Conservation (phyloP, 1,284 basidiomycete genomes). For the Wallemia mellicola region DNA sequence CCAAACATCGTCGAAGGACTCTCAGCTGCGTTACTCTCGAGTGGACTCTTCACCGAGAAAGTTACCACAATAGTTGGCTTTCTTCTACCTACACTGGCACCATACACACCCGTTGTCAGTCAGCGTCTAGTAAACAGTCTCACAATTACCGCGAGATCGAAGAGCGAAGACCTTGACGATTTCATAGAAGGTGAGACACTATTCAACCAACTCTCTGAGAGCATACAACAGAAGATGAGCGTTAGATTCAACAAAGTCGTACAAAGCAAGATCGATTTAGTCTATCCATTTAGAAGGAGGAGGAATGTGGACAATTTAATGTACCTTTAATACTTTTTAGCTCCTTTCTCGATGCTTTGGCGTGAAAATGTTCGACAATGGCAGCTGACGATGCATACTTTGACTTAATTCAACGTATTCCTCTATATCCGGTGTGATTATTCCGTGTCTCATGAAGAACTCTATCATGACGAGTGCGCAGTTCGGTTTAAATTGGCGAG, state of each 20-base stretch:
- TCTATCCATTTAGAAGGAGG: background rate
- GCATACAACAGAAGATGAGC: background rate
- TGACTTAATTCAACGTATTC: slow-evolving; percentile 39
- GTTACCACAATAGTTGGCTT: background rate
- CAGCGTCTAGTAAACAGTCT: background rate
- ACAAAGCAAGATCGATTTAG: background rate
- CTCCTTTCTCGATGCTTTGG: background rate
- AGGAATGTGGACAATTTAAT: background rate
- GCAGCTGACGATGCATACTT: slow-evolving; percentile 26
- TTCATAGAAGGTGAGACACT: background rate
- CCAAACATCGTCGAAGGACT: background rate
- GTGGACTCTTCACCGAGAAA: background rate
- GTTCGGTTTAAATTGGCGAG: background rate
- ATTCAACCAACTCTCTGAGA: background rate
- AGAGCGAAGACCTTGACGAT: background rate
- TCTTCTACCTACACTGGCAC: background rate
- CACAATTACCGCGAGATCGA: background rate
- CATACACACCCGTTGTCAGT: background rate
- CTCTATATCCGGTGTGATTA: slow-evolving; percentile 45
- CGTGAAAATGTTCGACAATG: background rate
- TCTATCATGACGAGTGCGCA: slow-evolving; percentile 36
- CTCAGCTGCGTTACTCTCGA: background rate
- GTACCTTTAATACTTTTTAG: background rate
- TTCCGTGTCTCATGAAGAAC: slow-evolving; percentile 45
- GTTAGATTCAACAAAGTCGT: background rate